phyloP scores from a whole-genome alignment of 768 basidiomycete genomes.

The Galerina sulciceps region DNA sequence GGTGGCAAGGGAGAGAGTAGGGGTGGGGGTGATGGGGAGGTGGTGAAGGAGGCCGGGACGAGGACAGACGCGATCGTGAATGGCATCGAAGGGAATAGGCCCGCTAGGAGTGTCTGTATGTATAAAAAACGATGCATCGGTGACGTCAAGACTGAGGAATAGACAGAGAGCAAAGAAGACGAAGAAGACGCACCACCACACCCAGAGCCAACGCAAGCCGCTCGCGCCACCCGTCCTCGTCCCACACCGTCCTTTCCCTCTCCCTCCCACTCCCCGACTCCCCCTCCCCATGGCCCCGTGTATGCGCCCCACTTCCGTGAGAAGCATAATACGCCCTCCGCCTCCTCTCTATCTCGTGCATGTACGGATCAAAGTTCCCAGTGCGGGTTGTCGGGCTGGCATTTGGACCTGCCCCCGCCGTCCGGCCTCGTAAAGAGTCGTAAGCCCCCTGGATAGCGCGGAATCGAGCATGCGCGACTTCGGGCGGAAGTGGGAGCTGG shows the following conservation, averaged over 20 bases:
- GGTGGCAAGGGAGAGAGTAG: neutral
- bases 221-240: slow-evolving; percentile 57
- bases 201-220: slow-evolving; percentile 50
- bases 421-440: slow-evolving; percentile 51
- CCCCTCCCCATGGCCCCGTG: neutral
- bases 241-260: slow-evolving; percentile 24
- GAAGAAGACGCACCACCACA: slow-evolving; percentile 42
- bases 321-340: slow-evolving; percentile 44
- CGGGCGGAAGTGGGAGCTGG: slow-evolving; percentile 41
- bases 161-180: neutral
- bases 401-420: slow-evolving; percentile 26
- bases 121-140: neutral
- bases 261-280: too few species aligned
- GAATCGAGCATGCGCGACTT: slow-evolving; percentile 61
- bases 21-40: neutral
- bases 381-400: slow-evolving; percentile 23
- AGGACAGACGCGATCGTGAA: slow-evolving; percentile 13
- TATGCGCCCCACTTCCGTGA: slow-evolving; percentile 20
- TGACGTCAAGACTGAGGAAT: too few species aligned
- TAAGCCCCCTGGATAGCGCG: slow-evolving; percentile 70
- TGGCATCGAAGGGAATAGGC: slow-evolving; percentile 41
- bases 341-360: slow-evolving; percentile 55
- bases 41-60: slow-evolving; percentile 10
- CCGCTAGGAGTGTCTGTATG: slow-evolving; percentile 45
- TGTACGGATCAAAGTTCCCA: slow-evolving; percentile 44